Evolutionary conservation across 2,329 filamentous ascomycete genomes (phyloP), one percentile per base, ranked within the genome.

Genomic region (Orbilia quercus): DNA sequence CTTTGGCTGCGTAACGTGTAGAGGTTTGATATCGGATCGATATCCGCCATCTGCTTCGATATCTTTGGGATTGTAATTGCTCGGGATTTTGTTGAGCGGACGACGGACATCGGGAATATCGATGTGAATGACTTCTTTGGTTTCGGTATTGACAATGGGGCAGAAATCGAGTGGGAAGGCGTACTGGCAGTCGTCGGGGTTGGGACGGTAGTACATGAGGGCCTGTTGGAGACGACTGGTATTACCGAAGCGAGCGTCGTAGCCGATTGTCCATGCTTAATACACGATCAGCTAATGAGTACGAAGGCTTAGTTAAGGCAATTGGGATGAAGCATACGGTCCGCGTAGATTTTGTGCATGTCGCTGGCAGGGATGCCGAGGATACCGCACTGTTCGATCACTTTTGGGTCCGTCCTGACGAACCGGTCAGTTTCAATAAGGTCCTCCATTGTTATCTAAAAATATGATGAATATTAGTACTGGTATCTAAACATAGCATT

Each of bases 311-410:
- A 18, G n/a, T 23, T 9, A 31, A 4, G 16, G 50, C 42, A 16
- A 45, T 14, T 23, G 25, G n/a, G n/a, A n/a, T 2, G 31, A 0
- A 28, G 84, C 85, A 81, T 80, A 85, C 87, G 92, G 80, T 97
- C 93, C 81, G 92, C 96, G 83, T 96, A 96, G 51, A 97, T 91
- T 82, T 96, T 96, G 84, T 95, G 84, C 93, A 97, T 96, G 73
- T 96, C 91, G 76, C 90, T 85, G 65, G 85, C 85, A 11, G 91
- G 87, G 72, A 97, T 91, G 0, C 93, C 93, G 70, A 92, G 86
- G 71, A 96, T 86, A 5, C 86, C 86, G 78, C 93, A 97, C 81
- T 96, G 92, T 81, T 96, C 91, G 76, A 96, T 95, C 72, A 96
- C 92, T 78, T 90, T 90, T 12, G 91, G 87, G 79, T 96, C 91